Conservation (phyloP, 1,139 yeast genomes). For the Suhomyces bribrorum region DNA sequence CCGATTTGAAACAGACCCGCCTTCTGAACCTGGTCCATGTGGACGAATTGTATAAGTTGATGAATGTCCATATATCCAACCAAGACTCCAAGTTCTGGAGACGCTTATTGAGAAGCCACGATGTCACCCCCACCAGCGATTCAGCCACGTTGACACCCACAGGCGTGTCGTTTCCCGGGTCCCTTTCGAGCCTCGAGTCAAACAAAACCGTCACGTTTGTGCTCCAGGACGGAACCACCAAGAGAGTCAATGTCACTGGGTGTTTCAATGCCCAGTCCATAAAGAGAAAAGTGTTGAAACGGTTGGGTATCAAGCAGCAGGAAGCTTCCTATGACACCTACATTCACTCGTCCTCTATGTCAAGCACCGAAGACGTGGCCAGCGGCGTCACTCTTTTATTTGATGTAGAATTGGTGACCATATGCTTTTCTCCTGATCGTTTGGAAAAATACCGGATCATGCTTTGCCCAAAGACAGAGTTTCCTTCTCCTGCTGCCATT, state of each 20-base stretch:
- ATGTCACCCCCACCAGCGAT: constrained; percentile 14
- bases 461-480: constrained; percentile 61
- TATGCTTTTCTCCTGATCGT: constrained; percentile 75
- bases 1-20: constrained; percentile 39
- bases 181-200: constrained; percentile 28
- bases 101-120: constrained; percentile 9
- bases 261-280: constrained; percentile 82
- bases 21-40: constrained; percentile 36
- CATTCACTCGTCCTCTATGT: constrained; percentile 26
- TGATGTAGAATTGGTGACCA: constrained; percentile 80
- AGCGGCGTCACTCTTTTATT: constrained; percentile 51
- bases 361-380: constrained; percentile 5
- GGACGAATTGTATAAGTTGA: constrained; percentile 30
- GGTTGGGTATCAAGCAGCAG: constrained; percentile 51
- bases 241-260: constrained; percentile 72
- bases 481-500: constrained; percentile 69
- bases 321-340: constrained; percentile 46
- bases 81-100: constrained; percentile 7
- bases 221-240: constrained; percentile 73
- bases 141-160: constrained; percentile 19
- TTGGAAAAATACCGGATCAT: constrained; percentile 73
- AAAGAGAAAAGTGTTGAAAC: constrained; percentile 66
- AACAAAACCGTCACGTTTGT: constrained; percentile 63
- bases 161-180: constrained; percentile 8
- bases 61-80: constrained; percentile 21